Conservation (phyloP, 2,329 filamentous ascomycete genomes). For the Ceratocystis variospora region DNA sequence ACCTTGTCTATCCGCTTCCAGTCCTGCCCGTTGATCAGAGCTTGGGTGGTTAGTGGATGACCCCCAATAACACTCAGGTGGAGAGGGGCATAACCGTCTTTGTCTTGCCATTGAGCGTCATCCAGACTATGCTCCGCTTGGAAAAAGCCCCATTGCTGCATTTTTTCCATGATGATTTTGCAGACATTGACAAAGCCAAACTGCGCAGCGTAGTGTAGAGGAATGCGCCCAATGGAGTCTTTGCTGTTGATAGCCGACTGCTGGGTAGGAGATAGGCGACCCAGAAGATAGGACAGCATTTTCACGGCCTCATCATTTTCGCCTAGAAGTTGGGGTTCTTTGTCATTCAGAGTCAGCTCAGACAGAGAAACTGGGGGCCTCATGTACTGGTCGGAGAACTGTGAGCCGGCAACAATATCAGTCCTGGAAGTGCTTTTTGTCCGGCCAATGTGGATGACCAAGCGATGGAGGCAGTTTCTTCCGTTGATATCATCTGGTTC, state of each 20-base stretch:
- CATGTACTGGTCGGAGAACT: slow-evolving; percentile 45
- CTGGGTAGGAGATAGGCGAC: slow-evolving; percentile 54
- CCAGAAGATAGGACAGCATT: slow-evolving; percentile 49
- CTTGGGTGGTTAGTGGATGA: slow-evolving; percentile 71
- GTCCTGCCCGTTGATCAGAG: slow-evolving; percentile 66
- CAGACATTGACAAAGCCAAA: slow-evolving; percentile 90
- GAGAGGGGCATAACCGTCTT: slow-evolving; percentile 77
- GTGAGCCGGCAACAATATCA: slow-evolving; percentile 16
- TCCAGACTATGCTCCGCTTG: slow-evolving; percentile 77
- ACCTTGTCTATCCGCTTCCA: slow-evolving; percentile 49
- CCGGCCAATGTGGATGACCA: slow-evolving; percentile 83
- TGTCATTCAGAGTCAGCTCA: slow-evolving; percentile 42
- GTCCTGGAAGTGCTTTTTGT: slow-evolving; percentile 35
- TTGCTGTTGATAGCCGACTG: slow-evolving; percentile 50
- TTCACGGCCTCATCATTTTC: slow-evolving; percentile 64
- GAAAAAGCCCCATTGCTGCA: slow-evolving; percentile 83
- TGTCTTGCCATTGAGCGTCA: slow-evolving; percentile 76
- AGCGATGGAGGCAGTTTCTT: slow-evolving; percentile 81
- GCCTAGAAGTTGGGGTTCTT: slow-evolving; percentile 52
- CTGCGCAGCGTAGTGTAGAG: slow-evolving; percentile 86
- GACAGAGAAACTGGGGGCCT: slow-evolving; percentile 37
- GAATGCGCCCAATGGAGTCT: slow-evolving; percentile 70
- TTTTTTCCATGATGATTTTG: slow-evolving; percentile 70
- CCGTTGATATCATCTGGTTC: slow-evolving; percentile 88
- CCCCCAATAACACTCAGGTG: slow-evolving; percentile 88